Percentiles rank a stretch among this genome's conserved stretches.
These are phyloP conservation scores for Aspergillus thermomutatus DNA, from an alignment of 2,329 filamentous ascomycete species.

Conservation along the genomic window DNA sequence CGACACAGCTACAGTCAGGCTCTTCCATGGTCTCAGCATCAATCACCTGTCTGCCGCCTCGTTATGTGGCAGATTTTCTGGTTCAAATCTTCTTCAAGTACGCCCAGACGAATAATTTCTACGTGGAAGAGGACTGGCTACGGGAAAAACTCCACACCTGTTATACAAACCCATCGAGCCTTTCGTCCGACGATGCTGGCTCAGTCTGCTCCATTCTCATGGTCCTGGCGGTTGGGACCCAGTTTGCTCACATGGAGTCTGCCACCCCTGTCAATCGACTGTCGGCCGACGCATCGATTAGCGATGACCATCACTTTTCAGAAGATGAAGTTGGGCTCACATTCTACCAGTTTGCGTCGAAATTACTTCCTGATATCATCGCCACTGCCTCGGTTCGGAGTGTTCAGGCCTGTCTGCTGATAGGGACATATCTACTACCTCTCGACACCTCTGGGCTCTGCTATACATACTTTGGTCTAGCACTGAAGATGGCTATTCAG, in stretches of 20 bases:
- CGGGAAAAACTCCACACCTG: slow-evolving; percentile 36
- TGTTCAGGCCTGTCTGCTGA: slow-evolving; percentile 56
- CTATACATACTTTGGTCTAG: slow-evolving; percentile 56
- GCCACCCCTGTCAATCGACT: slow-evolving; percentile 33
- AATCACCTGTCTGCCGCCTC: slow-evolving; percentile 40
- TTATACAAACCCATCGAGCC: slow-evolving; percentile 34
- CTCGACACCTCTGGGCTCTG: slow-evolving; percentile 56
- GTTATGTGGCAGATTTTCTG: slow-evolving; percentile 43
- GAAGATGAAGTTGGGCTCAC: slow-evolving; percentile 55
- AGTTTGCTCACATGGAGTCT: slow-evolving; percentile 44
- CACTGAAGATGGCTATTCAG: slow-evolving; percentile 56
- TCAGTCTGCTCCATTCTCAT: slow-evolving; percentile 42
- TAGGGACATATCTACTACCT: slow-evolving; percentile 55
- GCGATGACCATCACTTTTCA: slow-evolving; percentile 38
- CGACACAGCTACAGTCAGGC: slow-evolving; percentile 40
- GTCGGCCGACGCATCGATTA: slow-evolving; percentile 18
- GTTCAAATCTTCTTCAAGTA: slow-evolving; percentile 44
- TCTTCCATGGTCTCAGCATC: slow-evolving; percentile 36
- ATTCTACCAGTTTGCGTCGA: slow-evolving; percentile 56
- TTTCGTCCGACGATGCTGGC: slow-evolving; percentile 38
- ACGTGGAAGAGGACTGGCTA: slow-evolving; percentile 42
- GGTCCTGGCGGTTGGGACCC: slow-evolving; percentile 43
- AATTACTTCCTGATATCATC: slow-evolving; percentile 56
- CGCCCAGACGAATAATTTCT: slow-evolving; percentile 44
- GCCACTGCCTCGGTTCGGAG: slow-evolving; percentile 55